phyloP scores from a whole-genome alignment of 768 basidiomycete species.

The Crepidotus variabilis region DNA sequence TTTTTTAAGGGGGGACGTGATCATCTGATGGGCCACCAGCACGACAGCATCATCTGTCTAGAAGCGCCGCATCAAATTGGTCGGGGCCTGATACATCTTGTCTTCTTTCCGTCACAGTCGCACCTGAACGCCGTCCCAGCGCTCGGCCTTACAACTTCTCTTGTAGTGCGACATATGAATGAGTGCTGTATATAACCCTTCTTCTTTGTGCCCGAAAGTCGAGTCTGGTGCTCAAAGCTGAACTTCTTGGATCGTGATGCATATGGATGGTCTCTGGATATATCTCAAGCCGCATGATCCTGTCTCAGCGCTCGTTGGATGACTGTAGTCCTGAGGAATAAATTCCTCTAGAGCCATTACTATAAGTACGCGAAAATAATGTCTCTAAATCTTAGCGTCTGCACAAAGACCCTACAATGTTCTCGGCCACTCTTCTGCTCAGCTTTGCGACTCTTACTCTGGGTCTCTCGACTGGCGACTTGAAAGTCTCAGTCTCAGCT shows the following conservation, averaged over 20 bases:
- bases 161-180: no score
- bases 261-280: background rate
- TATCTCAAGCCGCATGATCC: background rate
- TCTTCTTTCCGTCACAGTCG: no score
- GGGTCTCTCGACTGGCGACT: background rate
- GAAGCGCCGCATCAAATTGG: no score
- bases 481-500: background rate
- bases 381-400: background rate
- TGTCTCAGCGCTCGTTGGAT: no score
- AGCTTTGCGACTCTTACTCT: background rate
- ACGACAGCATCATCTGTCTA: no score
- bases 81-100: no score
- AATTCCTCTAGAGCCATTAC: background rate
- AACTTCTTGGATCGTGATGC: background rate
- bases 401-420: background rate
- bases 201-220: background rate
- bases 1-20: no score
- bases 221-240: background rate
- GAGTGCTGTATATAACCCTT: background rate
- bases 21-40: no score
- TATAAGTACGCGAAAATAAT: background rate
- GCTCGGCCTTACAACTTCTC: no score
- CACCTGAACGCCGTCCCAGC: no score
- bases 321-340: no score
- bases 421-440: background rate